Percentiles rank a stretch among this genome's conserved stretches.
These are phyloP conservation scores for Blastobotrys robertii DNA, from an alignment of 805 yeast species.

Conservation along the genomic window DNA sequence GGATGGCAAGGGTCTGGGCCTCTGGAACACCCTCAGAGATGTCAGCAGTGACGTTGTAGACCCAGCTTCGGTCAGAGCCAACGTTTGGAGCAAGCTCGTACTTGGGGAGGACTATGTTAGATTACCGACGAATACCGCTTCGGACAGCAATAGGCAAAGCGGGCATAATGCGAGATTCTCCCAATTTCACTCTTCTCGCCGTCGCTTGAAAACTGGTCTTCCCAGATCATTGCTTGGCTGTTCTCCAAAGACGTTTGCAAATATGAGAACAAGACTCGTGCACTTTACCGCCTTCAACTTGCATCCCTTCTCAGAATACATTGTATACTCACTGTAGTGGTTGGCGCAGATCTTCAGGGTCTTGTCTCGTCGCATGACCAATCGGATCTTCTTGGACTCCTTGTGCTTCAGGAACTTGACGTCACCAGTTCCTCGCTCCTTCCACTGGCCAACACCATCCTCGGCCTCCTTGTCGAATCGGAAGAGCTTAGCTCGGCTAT, in stretches of 20 bases:
- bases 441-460: conserved; percentile 57
- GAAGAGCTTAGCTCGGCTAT: conserved; percentile 78
- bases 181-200: no score
- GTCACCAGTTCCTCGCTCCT: conserved; percentile 99
- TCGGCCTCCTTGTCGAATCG: conserved; percentile 73
- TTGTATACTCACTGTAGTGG: conserved; percentile 43
- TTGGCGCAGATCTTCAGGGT: conserved; percentile 97
- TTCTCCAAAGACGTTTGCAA: no score
- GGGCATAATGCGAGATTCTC: no score
- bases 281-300: no score
- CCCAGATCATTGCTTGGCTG: no score
- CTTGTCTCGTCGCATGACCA: conserved; percentile 98
- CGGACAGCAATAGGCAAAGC: no score
- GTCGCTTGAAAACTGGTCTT: no score
- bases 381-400: conserved; percentile 68
- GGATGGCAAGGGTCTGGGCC: conserved; percentile 92
- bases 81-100: conserved; percentile 83
- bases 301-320: no score
- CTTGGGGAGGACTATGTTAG: conserved; percentile 38
- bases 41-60: conserved; percentile 88
- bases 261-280: no score
- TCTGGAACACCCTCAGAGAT: conserved; percentile 93
- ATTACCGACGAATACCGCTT: no score
- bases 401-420: conserved; percentile 92
- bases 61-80: conserved; percentile 98